These are phyloP conservation scores for Globisporangium sylvaticum DNA, from an alignment of 352 stramenopile species.

Conservation along the genomic window DNA sequence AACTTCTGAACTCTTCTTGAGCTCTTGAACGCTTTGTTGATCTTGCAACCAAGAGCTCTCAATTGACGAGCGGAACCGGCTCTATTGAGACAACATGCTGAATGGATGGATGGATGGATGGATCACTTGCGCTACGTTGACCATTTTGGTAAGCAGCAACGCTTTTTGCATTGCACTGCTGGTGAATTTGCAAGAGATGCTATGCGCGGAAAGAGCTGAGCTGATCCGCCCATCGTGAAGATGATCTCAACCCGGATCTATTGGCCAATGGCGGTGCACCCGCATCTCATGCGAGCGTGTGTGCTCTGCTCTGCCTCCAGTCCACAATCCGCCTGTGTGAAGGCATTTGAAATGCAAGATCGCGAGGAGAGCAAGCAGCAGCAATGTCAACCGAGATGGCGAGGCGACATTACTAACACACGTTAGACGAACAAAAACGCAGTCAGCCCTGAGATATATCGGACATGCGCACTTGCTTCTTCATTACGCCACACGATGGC, in stretches of 20 bases:
- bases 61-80: not conserved
- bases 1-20: not conserved
- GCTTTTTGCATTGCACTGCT: not conserved
- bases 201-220: not conserved
- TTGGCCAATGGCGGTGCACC: not conserved
- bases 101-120: not conserved
- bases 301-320: not conserved
- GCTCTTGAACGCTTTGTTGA: not conserved
- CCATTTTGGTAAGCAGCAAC: not conserved
- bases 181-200: not conserved
- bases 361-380: not conserved
- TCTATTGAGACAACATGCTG: not conserved
- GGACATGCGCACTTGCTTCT: not conserved
- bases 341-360: not conserved
- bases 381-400: not conserved
- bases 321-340: not conserved
- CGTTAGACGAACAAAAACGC: not conserved
- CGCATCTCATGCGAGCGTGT: not conserved
- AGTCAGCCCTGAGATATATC: not conserved
- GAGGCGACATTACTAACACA: not conserved
- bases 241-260: not conserved
- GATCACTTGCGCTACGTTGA: not conserved
- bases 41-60: not conserved
- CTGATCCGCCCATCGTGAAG: not conserved
- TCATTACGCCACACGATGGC: not conserved